phyloP scores from a whole-genome alignment of 2,329 filamentous ascomycete genomes.

The Calonectria multiphialidica region DNA sequence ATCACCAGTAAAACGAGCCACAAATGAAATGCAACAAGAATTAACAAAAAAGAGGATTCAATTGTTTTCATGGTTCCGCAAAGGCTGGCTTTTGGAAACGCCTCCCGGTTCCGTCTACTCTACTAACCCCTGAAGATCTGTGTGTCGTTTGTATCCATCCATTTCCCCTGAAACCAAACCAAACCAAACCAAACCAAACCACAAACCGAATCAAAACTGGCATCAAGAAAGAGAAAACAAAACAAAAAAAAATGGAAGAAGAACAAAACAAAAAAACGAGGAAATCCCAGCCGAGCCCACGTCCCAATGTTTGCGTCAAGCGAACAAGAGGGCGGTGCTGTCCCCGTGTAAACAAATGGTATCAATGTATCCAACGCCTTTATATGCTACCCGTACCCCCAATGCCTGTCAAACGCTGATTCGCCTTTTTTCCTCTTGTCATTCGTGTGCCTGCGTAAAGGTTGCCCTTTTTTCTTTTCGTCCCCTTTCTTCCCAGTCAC shows the following conservation, averaged over 20 bases:
- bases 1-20: constrained; percentile 4
- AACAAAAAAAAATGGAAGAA: constrained; percentile 19
- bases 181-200: constrained; percentile 3
- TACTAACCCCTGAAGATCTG: constrained; percentile 11
- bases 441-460: constrained; percentile 8
- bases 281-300: background rate
- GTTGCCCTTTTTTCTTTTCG: background rate
- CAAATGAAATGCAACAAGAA: constrained; percentile 13
- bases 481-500: background rate
- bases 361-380: constrained; percentile 46
- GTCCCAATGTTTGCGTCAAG: constrained; percentile 8
- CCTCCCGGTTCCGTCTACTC: background rate
- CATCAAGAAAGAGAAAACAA: constrained; percentile 19
- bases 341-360: constrained; percentile 36
- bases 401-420: constrained; percentile 20
- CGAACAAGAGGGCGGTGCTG: background rate
- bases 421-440: background rate
- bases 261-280: constrained; percentile 20
- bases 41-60: constrained; percentile 23
- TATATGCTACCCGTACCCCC: constrained; percentile 39
- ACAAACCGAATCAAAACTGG: background rate
- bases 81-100: constrained; percentile 16
- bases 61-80: constrained; percentile 18
- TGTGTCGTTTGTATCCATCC: constrained; percentile 25
- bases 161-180: constrained; percentile 27